Evolutionary conservation across 768 basidiomycete genomes (phyloP), one percentile per base, ranked within the genome.

Genomic region (Dacryopinax spathularia): DNA sequence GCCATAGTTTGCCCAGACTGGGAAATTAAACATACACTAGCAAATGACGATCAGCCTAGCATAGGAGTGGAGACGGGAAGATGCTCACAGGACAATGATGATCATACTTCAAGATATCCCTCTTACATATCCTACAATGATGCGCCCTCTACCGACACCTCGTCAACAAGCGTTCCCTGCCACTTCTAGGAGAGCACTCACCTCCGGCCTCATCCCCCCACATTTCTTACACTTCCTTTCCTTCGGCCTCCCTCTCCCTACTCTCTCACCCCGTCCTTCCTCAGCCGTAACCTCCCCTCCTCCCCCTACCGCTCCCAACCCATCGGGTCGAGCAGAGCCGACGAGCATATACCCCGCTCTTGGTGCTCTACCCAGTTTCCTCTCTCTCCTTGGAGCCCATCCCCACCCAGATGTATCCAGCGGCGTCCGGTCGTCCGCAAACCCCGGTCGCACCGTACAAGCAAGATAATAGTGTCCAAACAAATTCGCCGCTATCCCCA

Each of bases 11-110:
- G 31, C 34, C 16, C 37, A 22, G 2, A 6, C 43, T 1, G 16
- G 10, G 10, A 10, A 31, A 41, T 20, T 18, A 35, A 63, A 68
- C 73, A 37, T 65, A 73, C 73, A 74, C 73, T 74, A 39, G 31
- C 9, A 31, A 34, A 36, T 13, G 12, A 22, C 10, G 25, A 27
- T 62, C 31, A 62, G 37, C 9, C 7, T n/a, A 56, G 5, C 2
- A 27, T n/a, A 20, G 9, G 43, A n/a, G 25, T 35, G 18, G 20
- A n/a, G 48, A 25, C 12, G 34, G 37, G 34, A 29, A 29, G 20
- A 84, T n/a, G n/a, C 88, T 73, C 71, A 91, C 89, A 64, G 90
- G 89, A 75, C 91, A 92, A 73, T 92, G 91, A 69, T 92, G 91
- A 70, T 92, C 91, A 71, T 86, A 93, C 71, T 92, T 92, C 44